Conservation (phyloP, 2,329 filamentous ascomycete genomes). For the Xylaria sp. region DNA sequence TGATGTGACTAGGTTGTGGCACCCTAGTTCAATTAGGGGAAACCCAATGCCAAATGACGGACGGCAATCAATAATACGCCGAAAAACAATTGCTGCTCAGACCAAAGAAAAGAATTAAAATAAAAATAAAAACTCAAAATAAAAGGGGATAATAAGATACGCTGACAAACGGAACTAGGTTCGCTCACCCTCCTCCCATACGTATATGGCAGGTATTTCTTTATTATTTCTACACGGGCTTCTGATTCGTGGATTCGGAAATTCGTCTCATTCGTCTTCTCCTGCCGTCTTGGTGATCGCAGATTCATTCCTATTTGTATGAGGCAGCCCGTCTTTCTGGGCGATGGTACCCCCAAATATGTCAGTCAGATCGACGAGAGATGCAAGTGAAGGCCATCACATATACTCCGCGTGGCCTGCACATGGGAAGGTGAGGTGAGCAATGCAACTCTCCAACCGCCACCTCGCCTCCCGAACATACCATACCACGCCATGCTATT, state of each 20-base stretch:
- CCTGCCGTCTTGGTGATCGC: not conserved
- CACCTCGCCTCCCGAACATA: not conserved
- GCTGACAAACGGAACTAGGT: not conserved
- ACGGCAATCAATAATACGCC: constrained; percentile 21
- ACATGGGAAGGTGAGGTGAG: constrained; percentile 2
- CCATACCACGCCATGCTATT: not conserved
- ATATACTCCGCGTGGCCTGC: constrained; percentile 15
- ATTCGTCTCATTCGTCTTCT: constrained; percentile 8
- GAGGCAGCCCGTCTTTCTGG: not conserved
- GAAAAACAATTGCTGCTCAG: constrained; percentile 2
- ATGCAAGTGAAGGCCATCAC: constrained; percentile 15
- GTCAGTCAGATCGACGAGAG: constrained; percentile 8
- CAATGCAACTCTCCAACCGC: not conserved
- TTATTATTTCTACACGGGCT: not conserved
- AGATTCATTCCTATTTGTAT: not conserved
- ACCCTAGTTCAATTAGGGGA: constrained; percentile 12
- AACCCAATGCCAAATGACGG: constrained; percentile 1
- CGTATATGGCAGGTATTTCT: not conserved
- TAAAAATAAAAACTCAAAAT: not conserved
- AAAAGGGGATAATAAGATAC: not conserved
- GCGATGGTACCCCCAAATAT: constrained; percentile 1
- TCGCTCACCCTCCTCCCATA: not conserved
- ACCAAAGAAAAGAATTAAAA: not conserved
- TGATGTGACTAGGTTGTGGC: constrained; percentile 8
- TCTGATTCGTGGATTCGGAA: not conserved